Conservation (phyloP, 345 rosid species). For the Citrus maxima region DNA sequence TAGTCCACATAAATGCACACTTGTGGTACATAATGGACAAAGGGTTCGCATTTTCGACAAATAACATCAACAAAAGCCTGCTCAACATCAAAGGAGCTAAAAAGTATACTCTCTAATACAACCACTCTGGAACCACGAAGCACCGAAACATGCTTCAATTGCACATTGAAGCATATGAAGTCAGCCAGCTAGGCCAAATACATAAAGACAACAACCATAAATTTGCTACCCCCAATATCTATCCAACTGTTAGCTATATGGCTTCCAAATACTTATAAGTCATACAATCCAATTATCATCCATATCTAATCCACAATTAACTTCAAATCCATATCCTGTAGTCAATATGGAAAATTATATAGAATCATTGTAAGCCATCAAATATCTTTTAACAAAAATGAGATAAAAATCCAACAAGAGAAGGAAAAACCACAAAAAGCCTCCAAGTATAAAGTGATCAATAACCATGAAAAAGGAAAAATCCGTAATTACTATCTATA, state of each 20-base stretch:
- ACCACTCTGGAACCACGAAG: neutral
- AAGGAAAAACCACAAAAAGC: slow-evolving; percentile 24
- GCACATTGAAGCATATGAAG: neutral
- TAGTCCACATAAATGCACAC: neutral
- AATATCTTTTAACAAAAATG: neutral
- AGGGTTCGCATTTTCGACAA: neutral
- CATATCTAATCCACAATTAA: slow-evolving; percentile 27
- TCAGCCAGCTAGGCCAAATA: slow-evolving; percentile 12
- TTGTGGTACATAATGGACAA: neutral
- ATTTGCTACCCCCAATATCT: slow-evolving; percentile 11
- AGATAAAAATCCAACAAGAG: slow-evolving; percentile 18
- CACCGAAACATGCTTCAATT: neutral
- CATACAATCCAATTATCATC: slow-evolving; percentile 24
- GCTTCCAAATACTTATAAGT: slow-evolving; percentile 6
- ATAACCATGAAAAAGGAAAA: slow-evolving; percentile 25
- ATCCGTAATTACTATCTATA: slow-evolving; percentile 22
- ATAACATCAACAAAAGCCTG: neutral
- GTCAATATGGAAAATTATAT: slow-evolving; percentile 8
- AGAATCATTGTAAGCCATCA: slow-evolving; percentile 28
- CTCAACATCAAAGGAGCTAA: neutral
- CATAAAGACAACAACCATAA: neutral
- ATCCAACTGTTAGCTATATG: neutral
- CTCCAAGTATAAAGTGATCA: slow-evolving; percentile 21
- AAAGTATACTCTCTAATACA: neutral
- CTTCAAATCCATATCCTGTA: slow-evolving; percentile 32